Conservation (phyloP, 1,284 basidiomycete genomes). For the Peniophora sp. region DNA sequence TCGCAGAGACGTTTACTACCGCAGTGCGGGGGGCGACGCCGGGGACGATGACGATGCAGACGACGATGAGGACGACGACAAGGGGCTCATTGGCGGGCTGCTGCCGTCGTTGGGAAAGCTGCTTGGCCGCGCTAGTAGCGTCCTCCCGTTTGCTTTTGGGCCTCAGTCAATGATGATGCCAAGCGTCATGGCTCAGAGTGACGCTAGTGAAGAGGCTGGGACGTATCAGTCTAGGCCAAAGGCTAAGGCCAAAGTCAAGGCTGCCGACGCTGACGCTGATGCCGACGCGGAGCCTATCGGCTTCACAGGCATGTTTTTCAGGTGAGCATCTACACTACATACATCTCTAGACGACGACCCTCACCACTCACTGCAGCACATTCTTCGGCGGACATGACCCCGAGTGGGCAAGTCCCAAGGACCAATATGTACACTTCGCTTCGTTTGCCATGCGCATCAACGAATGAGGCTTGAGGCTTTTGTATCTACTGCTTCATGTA, state of each 20-base stretch:
- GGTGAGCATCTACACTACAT: constrained; percentile 29
- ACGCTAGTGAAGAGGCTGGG: no score
- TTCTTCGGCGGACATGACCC: constrained; percentile 72
- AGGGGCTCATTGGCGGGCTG: constrained; percentile 7
- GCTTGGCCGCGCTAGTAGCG: no score
- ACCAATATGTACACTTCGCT: constrained; percentile 71
- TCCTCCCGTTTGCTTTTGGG: no score
- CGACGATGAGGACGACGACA: not conserved
- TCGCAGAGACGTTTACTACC: constrained; percentile 52
- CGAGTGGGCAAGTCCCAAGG: constrained; percentile 56
- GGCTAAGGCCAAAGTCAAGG: not conserved
- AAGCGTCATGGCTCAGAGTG: no score
- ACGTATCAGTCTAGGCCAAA: not conserved
- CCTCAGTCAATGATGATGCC: no score
- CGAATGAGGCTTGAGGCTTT: not conserved
- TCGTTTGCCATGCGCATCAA: constrained; percentile 44
- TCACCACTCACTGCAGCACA: constrained; percentile 35
- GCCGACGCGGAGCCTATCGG: constrained; percentile 23
- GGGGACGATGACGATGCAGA: not conserved
- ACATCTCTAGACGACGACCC: no score
- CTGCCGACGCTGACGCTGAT: not conserved
- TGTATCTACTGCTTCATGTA: no score
- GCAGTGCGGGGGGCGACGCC: constrained; percentile 22
- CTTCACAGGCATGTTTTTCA: constrained; percentile 68
- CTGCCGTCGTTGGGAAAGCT: constrained; percentile 11